Evolutionary conservation across 2,329 filamentous ascomycete species (phyloP).

Genomic region (Neospermospora avenae): DNA sequence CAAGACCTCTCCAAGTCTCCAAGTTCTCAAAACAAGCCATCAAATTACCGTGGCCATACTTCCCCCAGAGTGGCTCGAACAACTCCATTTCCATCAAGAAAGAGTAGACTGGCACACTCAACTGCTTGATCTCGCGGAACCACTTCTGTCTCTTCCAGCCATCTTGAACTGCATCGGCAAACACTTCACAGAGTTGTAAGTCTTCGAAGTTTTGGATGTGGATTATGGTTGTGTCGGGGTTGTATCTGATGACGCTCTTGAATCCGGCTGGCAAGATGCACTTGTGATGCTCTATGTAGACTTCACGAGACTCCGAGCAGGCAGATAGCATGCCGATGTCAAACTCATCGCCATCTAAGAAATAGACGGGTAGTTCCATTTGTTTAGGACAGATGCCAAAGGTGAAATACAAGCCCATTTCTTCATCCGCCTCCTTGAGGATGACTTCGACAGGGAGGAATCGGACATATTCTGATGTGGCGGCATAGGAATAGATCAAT

Average conservation of each 20-base stretch:
- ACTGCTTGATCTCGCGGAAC: neutral
- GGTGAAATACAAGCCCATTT: neutral
- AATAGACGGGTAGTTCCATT: too few species aligned
- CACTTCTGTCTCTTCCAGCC: neutral
- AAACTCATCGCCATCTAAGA: neutral
- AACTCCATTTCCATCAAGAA: neutral
- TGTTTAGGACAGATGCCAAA: neutral
- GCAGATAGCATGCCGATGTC: neutral
- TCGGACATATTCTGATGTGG: neutral
- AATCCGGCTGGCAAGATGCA: neutral
- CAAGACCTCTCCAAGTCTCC: neutral
- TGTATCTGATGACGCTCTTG: neutral
- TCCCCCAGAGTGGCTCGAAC: neutral
- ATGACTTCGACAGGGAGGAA: neutral
- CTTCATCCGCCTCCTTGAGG: neutral
- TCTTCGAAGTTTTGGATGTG: constrained; percentile 1
- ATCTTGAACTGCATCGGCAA: neutral
- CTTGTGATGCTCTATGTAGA: neutral
- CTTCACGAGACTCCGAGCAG: neutral
- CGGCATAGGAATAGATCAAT: neutral
- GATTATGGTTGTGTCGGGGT: neutral
- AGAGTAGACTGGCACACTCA: neutral
- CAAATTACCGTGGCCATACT: neutral
- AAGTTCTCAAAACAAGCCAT: neutral
- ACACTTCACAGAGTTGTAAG: neutral